Evolutionary conservation across 257 asterid species (phyloP).

Genomic region (Cruciata laevipes): DNA sequence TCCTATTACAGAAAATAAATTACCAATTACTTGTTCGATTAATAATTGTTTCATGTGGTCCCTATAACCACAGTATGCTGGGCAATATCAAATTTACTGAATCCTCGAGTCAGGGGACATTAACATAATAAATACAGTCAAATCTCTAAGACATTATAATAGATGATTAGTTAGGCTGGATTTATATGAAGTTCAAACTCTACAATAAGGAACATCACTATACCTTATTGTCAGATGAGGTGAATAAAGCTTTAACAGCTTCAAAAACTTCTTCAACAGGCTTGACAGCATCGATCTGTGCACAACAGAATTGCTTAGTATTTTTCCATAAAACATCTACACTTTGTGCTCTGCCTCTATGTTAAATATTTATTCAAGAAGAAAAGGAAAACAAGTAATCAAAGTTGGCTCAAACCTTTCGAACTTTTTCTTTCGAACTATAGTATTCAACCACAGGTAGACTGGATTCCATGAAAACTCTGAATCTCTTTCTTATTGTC

Average conservation of each 20-base stretch:
- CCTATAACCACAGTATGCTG: too few species aligned
- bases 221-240: slow-evolving; percentile 43
- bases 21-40: too few species aligned
- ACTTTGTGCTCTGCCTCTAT: neutral
- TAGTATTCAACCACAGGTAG: slow-evolving; percentile 49
- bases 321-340: slow-evolving; percentile 5
- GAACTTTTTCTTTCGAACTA: slow-evolving; percentile 66
- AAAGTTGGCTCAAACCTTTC: slow-evolving; percentile 40
- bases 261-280: slow-evolving; percentile 71
- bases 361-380: neutral
- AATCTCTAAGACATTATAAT: neutral
- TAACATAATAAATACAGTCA: neutral
- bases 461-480: slow-evolving; percentile 42
- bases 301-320: neutral
- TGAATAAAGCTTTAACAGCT: slow-evolving; percentile 62
- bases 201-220: slow-evolving; percentile 15
- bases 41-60: too few species aligned
- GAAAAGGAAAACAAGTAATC: neutral
- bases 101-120: neutral
- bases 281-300: slow-evolving; percentile 64
- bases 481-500: slow-evolving; percentile 46
- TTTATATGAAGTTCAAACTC: neutral
- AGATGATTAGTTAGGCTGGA: neutral
- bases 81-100: neutral
- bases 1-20: too few species aligned